Conservation (phyloP, 345 rosid species). For the Boechera retrofracta region DNA sequence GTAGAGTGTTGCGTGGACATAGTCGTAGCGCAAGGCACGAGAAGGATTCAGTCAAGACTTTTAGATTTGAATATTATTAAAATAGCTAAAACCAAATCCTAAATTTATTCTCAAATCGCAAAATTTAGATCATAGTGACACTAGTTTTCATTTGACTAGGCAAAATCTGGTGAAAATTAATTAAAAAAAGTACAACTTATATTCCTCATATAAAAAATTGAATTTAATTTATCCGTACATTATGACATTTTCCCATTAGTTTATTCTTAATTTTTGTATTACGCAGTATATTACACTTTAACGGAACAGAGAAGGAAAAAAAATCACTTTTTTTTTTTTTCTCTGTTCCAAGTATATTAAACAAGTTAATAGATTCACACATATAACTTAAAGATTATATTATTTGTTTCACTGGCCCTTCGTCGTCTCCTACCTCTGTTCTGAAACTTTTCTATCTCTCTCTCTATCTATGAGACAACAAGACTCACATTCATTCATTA, state of each 20-base stretch:
- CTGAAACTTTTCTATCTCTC: constrained; percentile 41
- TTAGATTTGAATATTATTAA: constrained; percentile 23
- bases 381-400: neutral
- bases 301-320: no score
- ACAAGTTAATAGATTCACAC: neutral
- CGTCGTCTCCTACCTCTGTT: constrained; percentile 43
- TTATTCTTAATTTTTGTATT: neutral
- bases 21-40: constrained; percentile 39
- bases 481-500: no score
- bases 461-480: no score
- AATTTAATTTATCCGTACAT: neutral
- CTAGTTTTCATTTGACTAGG: constrained; percentile 44
- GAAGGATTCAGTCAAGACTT: constrained; percentile 43
- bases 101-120: constrained; percentile 28
- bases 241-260: neutral
- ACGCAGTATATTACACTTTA: neutral
- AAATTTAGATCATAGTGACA: constrained; percentile 39
- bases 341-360: neutral
- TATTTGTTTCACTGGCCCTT: constrained; percentile 13
- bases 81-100: constrained; percentile 39
- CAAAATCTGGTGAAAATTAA: constrained; percentile 31
- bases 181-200: neutral
- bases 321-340: neutral
- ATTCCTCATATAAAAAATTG: neutral
- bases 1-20: constrained; percentile 29